phyloP scores from a whole-genome alignment of 495 filamentous ascomycete species.

The Xylaria longipes region DNA sequence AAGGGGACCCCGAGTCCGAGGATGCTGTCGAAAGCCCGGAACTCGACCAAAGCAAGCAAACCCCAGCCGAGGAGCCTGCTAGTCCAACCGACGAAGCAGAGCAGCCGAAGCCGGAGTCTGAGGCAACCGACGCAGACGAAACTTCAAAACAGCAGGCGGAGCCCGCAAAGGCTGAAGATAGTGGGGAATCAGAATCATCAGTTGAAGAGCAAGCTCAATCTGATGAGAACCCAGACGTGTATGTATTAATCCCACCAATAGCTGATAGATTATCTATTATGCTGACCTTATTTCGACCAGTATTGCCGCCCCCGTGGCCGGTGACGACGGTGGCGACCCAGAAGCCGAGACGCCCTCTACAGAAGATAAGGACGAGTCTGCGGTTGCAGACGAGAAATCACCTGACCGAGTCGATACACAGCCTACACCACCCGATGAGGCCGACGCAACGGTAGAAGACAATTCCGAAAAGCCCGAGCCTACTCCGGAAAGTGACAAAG shows the following conservation, averaged over 20 bases:
- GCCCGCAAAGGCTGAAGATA: neutral
- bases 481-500: neutral
- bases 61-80: neutral
- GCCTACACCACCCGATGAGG: neutral
- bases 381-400: neutral
- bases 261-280: neutral
- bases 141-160: neutral
- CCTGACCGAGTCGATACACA: conserved; percentile 1
- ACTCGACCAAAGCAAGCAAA: neutral
- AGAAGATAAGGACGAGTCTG: conserved; percentile 8
- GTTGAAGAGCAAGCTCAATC: conserved; percentile 9
- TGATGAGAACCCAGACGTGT: conserved; percentile 19
- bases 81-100: neutral
- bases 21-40: conserved; percentile 14
- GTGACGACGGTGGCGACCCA: neutral
- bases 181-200: conserved; percentile 15
- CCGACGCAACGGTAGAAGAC: neutral
- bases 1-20: neutral
- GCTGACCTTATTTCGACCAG: conserved; percentile 14
- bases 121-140: neutral
- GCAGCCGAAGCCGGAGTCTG: neutral
- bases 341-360: neutral
- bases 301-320: conserved; percentile 5
- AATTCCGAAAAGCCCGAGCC: neutral
- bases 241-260: neutral